These are phyloP conservation scores for Glycine latifolia DNA, from an alignment of 306 rosid species.

Conservation along the genomic window DNA sequence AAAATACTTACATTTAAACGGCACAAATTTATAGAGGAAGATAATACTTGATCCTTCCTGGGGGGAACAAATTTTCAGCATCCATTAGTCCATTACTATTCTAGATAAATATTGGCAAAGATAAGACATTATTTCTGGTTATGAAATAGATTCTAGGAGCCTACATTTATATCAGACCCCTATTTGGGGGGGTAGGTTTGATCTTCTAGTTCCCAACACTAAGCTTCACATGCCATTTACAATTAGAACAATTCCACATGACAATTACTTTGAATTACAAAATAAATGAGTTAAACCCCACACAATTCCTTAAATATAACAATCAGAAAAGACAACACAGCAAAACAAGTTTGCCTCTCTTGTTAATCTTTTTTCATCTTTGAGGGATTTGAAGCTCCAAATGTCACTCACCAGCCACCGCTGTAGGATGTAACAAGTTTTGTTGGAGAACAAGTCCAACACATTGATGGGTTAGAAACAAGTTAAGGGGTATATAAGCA, in stretches of 20 bases:
- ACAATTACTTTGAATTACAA: too few species aligned
- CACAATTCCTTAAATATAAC: not conserved
- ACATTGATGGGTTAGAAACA: not conserved
- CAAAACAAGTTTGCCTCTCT: conserved; percentile 2
- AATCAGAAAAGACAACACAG: conserved; percentile 7
- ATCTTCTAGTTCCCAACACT: too few species aligned
- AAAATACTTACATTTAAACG: conserved; percentile 23
- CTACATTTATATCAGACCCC: conserved; percentile 13
- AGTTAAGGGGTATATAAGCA: not conserved
- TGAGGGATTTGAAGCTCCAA: conserved; percentile 22
- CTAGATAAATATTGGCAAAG: conserved; percentile 31
- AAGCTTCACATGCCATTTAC: too few species aligned
- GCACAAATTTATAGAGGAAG: not conserved
- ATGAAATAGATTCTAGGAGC: not conserved
- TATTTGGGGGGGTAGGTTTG: not conserved
- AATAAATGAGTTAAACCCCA: not conserved
- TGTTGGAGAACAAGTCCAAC: not conserved
- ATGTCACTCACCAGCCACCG: conserved; percentile 5
- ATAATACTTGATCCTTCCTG: conserved; percentile 27
- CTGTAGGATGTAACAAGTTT: not conserved
- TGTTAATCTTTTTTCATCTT: conserved; percentile 24
- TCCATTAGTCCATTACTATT: conserved; percentile 20
- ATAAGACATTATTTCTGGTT: conserved; percentile 9
- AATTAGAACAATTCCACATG: too few species aligned
- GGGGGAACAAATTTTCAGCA: conserved; percentile 41